Base-by-base conservation (phyloP, 1,139 yeast species). In the Saccharomyces hybrid region DNA sequence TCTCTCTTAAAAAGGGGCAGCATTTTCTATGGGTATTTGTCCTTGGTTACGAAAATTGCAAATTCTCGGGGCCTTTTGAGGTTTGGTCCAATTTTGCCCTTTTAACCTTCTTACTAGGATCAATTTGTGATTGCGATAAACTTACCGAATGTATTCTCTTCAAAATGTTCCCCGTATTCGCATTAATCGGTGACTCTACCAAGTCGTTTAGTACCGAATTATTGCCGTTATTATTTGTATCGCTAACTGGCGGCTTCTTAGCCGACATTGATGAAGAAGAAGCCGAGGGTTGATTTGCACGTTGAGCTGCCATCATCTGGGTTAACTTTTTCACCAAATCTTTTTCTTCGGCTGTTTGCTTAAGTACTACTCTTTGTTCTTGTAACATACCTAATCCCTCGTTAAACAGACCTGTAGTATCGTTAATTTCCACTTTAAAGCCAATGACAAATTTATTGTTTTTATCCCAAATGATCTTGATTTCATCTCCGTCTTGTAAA, bases 401-500 rank as follows among this genome's bases (percentile, higher is more conserved):
- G 50, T 73, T 78, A 68, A 77, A 83, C 20, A 83, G 66, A 1
- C 88, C 89, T 0, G 85, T 82, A 1, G 77, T 67, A 59, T 84
- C 88, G 47, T 74, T 73, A 23, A 84, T 71, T 14, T 71, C 65
- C 3, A 84, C 79, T 48, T 67, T 71, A 63, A 80, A 85, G 3
- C 82, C 80, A 62, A 85, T 72, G 55, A 70, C 75, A 53, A 81
- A 81, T 14, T 75, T 69, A 13, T 79, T 73, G 5, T 72, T 71
- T 28, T 72, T 77, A 67, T 88, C 96, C 56, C 78, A 75, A 61
- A 88, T 85, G 42, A 90, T 72, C 61, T 81, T 83, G 4, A 90
- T 68, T 26, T 71, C 73, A 64, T 89, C 96, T 1, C 84, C 85
- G 58, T 85, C 76, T 61, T 75, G 80, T 0, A 90, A 63, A 57